These are phyloP conservation scores for Mycena crocata DNA, from an alignment of 768 basidiomycete species.

Conservation along the genomic window DNA sequence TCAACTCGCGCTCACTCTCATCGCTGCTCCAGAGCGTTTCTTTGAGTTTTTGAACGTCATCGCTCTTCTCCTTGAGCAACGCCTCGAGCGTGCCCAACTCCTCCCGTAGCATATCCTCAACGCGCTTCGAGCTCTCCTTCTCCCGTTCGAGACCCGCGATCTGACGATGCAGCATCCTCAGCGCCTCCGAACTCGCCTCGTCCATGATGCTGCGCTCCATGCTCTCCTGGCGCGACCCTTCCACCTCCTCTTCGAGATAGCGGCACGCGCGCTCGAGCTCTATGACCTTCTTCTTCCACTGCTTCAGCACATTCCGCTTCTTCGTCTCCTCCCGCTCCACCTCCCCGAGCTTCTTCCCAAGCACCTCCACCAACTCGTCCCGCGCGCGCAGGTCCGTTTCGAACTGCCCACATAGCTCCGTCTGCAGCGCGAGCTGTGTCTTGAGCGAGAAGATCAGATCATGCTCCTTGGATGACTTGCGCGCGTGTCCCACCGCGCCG, in stretches of 20 bases:
- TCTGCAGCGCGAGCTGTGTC: slow-evolving; percentile 80
- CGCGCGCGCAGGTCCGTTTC: slow-evolving; percentile 79
- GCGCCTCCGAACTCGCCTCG: slow-evolving; percentile 80
- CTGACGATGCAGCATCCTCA: slow-evolving; percentile 83
- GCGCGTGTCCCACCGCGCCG: slow-evolving; percentile 53
- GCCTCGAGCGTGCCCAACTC: slow-evolving; percentile 64
- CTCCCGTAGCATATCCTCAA: slow-evolving; percentile 54
- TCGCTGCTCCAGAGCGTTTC: slow-evolving; percentile 60
- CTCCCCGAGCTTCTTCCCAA: slow-evolving; percentile 64
- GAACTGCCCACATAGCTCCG: slow-evolving; percentile 80
- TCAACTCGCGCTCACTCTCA: slow-evolving; percentile 64
- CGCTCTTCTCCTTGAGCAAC: slow-evolving; percentile 56
- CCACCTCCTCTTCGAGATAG: slow-evolving; percentile 87
- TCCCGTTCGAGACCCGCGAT: slow-evolving; percentile 83
- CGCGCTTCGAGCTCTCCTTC: slow-evolving; percentile 59
- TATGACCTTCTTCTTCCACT: slow-evolving; percentile 82
- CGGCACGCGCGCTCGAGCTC: slow-evolving; percentile 78
- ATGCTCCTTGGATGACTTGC: slow-evolving; percentile 78
- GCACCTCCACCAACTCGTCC: slow-evolving; percentile 75
- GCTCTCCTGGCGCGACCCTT: slow-evolving; percentile 83
- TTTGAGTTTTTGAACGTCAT: slow-evolving; percentile 58
- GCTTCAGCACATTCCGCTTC: slow-evolving; percentile 62
- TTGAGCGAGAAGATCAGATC: slow-evolving; percentile 78
- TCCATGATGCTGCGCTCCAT: slow-evolving; percentile 87
- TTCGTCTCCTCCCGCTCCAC: slow-evolving; percentile 74